These are phyloP conservation scores for Solanum tacnaense DNA, from an alignment of 257 asterid species.

Conservation along the genomic window DNA sequence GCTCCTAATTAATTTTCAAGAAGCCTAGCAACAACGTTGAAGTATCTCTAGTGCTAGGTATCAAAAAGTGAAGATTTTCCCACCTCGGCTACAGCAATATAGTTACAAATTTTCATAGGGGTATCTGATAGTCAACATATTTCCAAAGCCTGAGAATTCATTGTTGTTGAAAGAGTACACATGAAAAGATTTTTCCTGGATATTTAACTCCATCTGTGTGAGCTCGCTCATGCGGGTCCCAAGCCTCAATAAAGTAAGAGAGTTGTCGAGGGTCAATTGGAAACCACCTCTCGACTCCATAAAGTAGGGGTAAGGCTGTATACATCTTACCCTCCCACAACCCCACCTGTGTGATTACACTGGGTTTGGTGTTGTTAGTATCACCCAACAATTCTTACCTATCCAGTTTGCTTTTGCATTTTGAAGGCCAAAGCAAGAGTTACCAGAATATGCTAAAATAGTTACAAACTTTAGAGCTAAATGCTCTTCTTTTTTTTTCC, in stretches of 20 bases:
- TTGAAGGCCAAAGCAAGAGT: background rate
- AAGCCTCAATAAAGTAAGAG: background rate
- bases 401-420: background rate
- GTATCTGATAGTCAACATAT: background rate
- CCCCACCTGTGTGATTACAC: background rate
- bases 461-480: background rate
- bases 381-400: background rate
- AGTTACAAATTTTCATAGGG: background rate
- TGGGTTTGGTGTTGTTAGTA: background rate
- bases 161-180: background rate
- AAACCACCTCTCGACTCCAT: background rate
- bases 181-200: background rate
- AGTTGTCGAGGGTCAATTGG: background rate
- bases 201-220: background rate
- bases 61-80: background rate
- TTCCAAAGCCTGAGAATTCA: background rate
- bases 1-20: background rate
- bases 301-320: background rate
- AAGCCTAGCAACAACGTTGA: background rate
- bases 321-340: background rate
- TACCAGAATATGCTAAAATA: background rate
- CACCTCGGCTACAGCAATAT: background rate
- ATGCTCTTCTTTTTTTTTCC: background rate
- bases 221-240: background rate
- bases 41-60: background rate